Base-by-base conservation (phyloP, 202 grass and related monocot genomes). In the Carex arenaria region DNA sequence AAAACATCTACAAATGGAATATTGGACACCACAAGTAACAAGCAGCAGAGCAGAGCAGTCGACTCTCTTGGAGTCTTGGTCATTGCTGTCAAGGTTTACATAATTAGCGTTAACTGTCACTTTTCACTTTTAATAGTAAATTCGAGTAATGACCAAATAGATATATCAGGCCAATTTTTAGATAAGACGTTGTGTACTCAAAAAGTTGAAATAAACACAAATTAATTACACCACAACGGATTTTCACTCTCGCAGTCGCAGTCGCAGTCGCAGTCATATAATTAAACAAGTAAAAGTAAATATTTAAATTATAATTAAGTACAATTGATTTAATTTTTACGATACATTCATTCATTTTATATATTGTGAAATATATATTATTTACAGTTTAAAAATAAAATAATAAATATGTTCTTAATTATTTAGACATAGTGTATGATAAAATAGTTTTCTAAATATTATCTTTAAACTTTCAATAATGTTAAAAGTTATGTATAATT, bases 61-160 rank as follows among this genome's bases (percentile, higher is more conserved):
- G n/a, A n/a, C n/a, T n/a, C n/a, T n/a, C n/a, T n/a, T n/a, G n/a
- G 1, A 8, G 17, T 28, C 2, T 53, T 3, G 20, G 3, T 74
- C 70, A 53, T 53, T 74, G 47, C 32, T 74, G 47, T 55, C 23
- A 20, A 23, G 49, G 47, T 28, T 55, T 6, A 30, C 23, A n/a
- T 18, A 17, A 3, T 32, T 17, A 75, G 72, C 72, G 49, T 75
- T 75, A 32, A 32, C 0, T 32, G 14, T 75, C 72, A 54, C 55
- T 75, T 75, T 75, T 47, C 49, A 23, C 55, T 75, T 75, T 75
- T 47, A 72, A 23, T 47, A 75, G 49, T 75, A 75, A 55, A 31
- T 72, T 30, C 32, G 72, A 28, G 72, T 55, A 54, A 32, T 20
- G 26, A 53, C 12, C 47, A 54, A 55, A 49, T 31, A 74, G 3